Evolutionary conservation across 73 alveolate species (phyloP).

Genomic region (Breviolum minutum): DNA sequence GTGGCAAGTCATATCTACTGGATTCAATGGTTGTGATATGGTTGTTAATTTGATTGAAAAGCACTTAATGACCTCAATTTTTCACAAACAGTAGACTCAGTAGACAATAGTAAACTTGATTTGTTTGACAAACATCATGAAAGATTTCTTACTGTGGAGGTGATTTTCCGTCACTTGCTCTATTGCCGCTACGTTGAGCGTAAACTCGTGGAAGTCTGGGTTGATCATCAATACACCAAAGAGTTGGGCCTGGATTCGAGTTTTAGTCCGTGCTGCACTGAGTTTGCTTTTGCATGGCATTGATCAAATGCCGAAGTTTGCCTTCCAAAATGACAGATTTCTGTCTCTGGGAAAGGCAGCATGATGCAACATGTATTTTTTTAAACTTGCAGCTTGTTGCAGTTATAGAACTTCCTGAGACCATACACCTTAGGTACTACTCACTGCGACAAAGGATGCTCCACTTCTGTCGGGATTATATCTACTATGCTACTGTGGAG

Average conservation of each 20-base stretch:
- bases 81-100: too few species aligned
- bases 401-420: not conserved
- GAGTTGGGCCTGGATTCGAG: constrained; percentile 97
- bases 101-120: too few species aligned
- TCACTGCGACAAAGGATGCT: constrained; percentile 98
- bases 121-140: not conserved
- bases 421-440: constrained; percentile 95
- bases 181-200: constrained; percentile 98
- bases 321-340: too few species aligned
- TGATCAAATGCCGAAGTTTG: not conserved
- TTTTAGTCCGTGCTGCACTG: constrained; percentile 51
- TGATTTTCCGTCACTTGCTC: constrained; percentile 98
- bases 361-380: not conserved
- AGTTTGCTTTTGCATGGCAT: not conserved
- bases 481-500: constrained; percentile 98
- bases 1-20: not conserved
- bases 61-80: too few species aligned
- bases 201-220: constrained; percentile 98
- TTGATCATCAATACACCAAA: constrained; percentile 98
- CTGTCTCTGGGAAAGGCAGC: too few species aligned
- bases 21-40: too few species aligned
- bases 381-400: not conserved
- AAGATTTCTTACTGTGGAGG: constrained; percentile 40
- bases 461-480: constrained; percentile 98
- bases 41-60: too few species aligned